phyloP scores from a whole-genome alignment of 257 asterid species.

The Gentiana dahurica region DNA sequence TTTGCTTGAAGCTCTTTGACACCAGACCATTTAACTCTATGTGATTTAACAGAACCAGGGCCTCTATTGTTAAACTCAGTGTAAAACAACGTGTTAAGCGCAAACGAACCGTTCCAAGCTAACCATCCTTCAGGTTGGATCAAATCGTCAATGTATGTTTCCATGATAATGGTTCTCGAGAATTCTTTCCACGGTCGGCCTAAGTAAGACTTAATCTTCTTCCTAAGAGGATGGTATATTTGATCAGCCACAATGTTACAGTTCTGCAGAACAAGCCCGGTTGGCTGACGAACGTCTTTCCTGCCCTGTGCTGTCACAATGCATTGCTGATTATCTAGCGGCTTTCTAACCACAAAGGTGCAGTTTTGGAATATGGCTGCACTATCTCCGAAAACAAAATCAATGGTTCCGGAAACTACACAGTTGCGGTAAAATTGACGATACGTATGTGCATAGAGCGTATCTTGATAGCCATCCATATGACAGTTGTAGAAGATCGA shows the following conservation, averaged over 20 bases:
- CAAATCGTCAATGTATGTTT: slow-evolving; percentile 50
- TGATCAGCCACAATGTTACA: slow-evolving; percentile 53
- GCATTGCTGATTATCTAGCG: slow-evolving; percentile 50
- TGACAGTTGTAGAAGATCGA: slow-evolving; percentile 58
- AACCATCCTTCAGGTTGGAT: slow-evolving; percentile 74
- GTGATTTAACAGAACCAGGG: slow-evolving; percentile 43
- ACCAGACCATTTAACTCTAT: slow-evolving; percentile 54
- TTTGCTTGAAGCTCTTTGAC: slow-evolving; percentile 49
- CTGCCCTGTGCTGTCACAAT: slow-evolving; percentile 83
- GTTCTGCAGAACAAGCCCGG: slow-evolving; percentile 58
- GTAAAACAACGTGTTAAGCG: slow-evolving; percentile 44
- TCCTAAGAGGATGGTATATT: slow-evolving; percentile 20
- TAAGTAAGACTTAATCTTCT: slow-evolving; percentile 37
- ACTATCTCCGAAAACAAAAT: slow-evolving; percentile 74
- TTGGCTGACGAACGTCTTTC: slow-evolving; percentile 60
- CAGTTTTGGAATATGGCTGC: slow-evolving; percentile 75
- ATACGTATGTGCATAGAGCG: slow-evolving; percentile 61
- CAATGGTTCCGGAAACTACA: slow-evolving; percentile 70
- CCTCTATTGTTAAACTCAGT: slow-evolving; percentile 75
- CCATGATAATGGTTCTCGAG: slow-evolving; percentile 67
- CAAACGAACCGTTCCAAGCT: slow-evolving; percentile 49
- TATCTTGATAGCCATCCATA: slow-evolving; percentile 80
- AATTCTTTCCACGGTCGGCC: slow-evolving; percentile 80
- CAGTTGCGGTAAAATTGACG: slow-evolving; percentile 77
- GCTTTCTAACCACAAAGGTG: slow-evolving; percentile 60